Evolutionary conservation across 2,329 filamentous ascomycete species (phyloP), one percentile per base, ranked within the genome.

Genomic region (Zelopaecilomyces penicillatus): DNA sequence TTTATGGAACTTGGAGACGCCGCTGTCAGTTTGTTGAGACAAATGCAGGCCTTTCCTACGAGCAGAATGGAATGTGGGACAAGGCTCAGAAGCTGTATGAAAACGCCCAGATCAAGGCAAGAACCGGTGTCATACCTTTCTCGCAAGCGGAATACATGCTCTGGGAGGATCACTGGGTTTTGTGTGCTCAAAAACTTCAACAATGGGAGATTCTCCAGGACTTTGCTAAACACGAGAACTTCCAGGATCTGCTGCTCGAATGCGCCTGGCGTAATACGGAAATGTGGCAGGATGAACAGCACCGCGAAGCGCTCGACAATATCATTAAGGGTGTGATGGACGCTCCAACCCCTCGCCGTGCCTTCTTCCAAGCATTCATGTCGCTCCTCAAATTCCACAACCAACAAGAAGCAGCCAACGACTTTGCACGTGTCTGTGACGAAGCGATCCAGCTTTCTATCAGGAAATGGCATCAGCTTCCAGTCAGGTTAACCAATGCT

Each of bases 321-420:
- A 83, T 96, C 45, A 94, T 98, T 65, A 97, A 97, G 69, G 91
- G 90, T 40, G 86, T 98, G 12, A 96, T 95, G 71, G 93, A 99
- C 64, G 91, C 94, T 1, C 93, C 94, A 2, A 99, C 94, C 1
- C 90, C 93, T 26, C 77, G 93, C 48, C 78, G 93, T 43, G 85
- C 88, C 35, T 99, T 98, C 74, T 98, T 98, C 81, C 90, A 96
- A 63, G 88, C 91, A 0, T 99, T 99, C 68, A 95, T 96, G 85
- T 86, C 89, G 2, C 74, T 99, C 32, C 80, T 98, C 51, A 96
- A 96, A 65, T 82, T 94, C 52, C 91, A 97, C 65, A 85, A 87
- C 55, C 91, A 95, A 66, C 82, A 86, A 51, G 91, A 97, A 62
- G 76, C 76, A 5, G 54, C 77, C 11, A 76, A 76, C 35, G 91